Conservation (phyloP, 1,284 basidiomycete genomes). For the Athelia psychrophila region DNA sequence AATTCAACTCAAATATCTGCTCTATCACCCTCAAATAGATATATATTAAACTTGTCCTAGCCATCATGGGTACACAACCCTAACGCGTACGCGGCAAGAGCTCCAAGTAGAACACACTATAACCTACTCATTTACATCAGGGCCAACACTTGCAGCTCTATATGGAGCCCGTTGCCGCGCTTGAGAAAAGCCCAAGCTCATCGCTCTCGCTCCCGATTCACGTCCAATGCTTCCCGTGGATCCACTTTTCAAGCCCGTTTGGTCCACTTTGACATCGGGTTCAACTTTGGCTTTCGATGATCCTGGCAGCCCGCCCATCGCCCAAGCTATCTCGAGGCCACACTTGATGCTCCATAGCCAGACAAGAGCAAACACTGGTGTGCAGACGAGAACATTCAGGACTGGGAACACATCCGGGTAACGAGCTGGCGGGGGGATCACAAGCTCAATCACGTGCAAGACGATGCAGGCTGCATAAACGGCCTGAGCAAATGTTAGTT, state of each 20-base stretch:
- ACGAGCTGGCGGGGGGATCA: slow-evolving; percentile 61
- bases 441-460: slow-evolving; percentile 65
- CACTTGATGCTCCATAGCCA: slow-evolving; percentile 81
- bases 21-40: too few relatives aligned
- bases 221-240: background rate
- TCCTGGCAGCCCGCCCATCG: slow-evolving; percentile 38
- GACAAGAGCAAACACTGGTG: slow-evolving; percentile 71
- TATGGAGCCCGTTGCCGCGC: background rate
- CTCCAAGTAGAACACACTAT: too few relatives aligned
- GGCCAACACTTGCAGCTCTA: slow-evolving; percentile 1
- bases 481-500: slow-evolving; percentile 34
- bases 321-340: slow-evolving; percentile 67
- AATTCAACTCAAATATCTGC: too few relatives aligned
- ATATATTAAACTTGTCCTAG: too few relatives aligned
- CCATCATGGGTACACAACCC: too few relatives aligned
- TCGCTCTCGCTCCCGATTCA: background rate
- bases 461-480: slow-evolving; percentile 53
- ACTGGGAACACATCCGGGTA: slow-evolving; percentile 88
- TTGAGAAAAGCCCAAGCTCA: background rate
- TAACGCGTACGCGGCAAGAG: too few relatives aligned
- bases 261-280: background rate
- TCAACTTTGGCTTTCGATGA: slow-evolving; percentile 1
- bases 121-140: background rate
- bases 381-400: slow-evolving; percentile 81
- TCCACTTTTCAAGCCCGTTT: background rate